Base-by-base conservation (phyloP, 1,284 basidiomycete species). In the Pseudozyma hubeiensis region DNA sequence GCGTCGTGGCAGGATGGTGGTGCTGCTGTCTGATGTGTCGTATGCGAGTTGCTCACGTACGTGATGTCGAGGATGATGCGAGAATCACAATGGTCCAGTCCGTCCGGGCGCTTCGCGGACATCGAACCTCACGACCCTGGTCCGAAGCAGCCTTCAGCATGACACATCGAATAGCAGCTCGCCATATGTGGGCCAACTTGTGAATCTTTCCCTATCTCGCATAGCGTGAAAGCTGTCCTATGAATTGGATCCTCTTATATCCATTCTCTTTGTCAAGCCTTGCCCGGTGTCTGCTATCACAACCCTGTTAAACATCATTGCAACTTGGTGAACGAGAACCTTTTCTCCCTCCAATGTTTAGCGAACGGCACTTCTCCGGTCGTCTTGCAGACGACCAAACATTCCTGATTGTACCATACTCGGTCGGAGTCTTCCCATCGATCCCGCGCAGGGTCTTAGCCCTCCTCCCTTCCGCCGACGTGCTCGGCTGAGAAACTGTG, bases 361-460 rank as follows among this genome's bases (percentile, higher is more conserved):
- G 24, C 24, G 24, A 24, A 24, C 24, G 24, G 40, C 3, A 41
- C 40, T 1, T 44, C 19, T 24, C 40, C 16, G 14, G 5, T 41
- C 2, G 40, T 13, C 40, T 17, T 17, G 33, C 19, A 24, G 44
- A n/a, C 33, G 35, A 53, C 53, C 43, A 24, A 24, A 19, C 43
- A 24, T 44, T 24, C 8, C n/a, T 44, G 48, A 58, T 58, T 50
- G 49, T 61, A 58, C 58, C 58, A 66, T 66, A 47, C 46, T 5
- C n/a, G 17, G 58, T 61, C 58, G 50, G 64, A 61, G 64, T 66
- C 43, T 47, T 45, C 53, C 46, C 58, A 57, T 62, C 29, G 17
- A 17, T 53, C 41, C 41, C 52, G 33, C 52, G 33, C 41, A 24
- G 31, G 41, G 19, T 53, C 52, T 53, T 41, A 19, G 17, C 33